Evolutionary conservation across 495 filamentous ascomycete species (phyloP).

Genomic region (Penicillium cinerascens): DNA sequence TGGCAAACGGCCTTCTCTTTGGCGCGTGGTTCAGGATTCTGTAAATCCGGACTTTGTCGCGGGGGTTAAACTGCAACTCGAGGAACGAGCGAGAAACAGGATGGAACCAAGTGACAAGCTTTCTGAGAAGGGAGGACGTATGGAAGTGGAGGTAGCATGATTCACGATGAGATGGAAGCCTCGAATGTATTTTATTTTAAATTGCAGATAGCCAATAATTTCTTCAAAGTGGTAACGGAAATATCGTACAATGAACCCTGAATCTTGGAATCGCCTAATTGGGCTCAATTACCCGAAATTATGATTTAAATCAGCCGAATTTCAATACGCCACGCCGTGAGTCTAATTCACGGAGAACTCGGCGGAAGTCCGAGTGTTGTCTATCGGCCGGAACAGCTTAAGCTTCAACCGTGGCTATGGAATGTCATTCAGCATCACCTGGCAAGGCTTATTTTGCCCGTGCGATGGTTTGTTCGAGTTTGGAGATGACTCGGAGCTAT

Average conservation of each 20-base stretch:
- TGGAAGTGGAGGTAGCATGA: conserved; percentile 4
- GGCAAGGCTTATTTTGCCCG: not conserved
- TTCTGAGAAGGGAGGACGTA: not conserved
- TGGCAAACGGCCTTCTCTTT: conserved; percentile 14
- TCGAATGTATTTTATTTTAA: not conserved
- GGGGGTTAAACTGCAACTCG: conserved; percentile 7
- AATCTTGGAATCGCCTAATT: not conserved
- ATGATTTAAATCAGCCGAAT: not conserved
- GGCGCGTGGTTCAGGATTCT: conserved; percentile 15
- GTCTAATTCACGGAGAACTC: not conserved
- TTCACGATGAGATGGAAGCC: not conserved
- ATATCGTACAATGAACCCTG: no score
- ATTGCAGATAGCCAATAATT: not conserved
- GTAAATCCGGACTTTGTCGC: conserved; percentile 12
- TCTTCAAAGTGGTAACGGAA: no score
- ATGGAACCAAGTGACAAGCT: not conserved
- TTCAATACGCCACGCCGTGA: not conserved
- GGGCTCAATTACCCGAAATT: not conserved
- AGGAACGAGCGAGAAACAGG: conserved; percentile 12
- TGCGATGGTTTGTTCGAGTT: not conserved
- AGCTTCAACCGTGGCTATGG: not conserved
- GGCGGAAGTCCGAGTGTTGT: not conserved
- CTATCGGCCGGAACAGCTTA: not conserved
- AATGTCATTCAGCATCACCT: not conserved
- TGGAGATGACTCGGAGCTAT: not conserved